Evolutionary conservation across 202 grass and related monocot genomes (phyloP), one percentile per base, ranked within the genome.

Genomic region (Hordeum pubiflorum): DNA sequence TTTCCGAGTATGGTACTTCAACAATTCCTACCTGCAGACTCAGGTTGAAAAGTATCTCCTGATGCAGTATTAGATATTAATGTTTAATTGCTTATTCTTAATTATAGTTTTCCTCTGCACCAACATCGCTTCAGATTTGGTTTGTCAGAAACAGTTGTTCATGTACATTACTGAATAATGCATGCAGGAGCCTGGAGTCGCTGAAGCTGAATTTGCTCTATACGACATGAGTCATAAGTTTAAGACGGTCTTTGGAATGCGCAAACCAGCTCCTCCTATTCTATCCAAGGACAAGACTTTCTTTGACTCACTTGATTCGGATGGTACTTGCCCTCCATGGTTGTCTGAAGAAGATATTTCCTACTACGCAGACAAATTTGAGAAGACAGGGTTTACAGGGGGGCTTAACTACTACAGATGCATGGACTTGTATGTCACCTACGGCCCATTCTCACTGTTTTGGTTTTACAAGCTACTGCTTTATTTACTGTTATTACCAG

Each of bases 371-470:
- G 80, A 79, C 48, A 97, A 93, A 82, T 93, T 93, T 82, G 72
- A 86, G 13, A 89, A 88, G 82, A 86, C 91, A 24, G 89, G 94
- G 2, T 93, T 97, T 73, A 91, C 92, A 10, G 95, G 90, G 82
- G 90, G 79, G 58, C 66, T 97, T 41, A 97, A 97, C 72, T 97
- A 91, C 83, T 97, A 97, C 68, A 91, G 92, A 64, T 97, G 95
- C 86, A 78, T 97, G 6, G 76, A 97, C 29, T 26, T 92, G 95
- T 97, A 92, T 65, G 92, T 86, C 39, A 52, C 10, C 69, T 66
- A 37, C 48, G 18, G 2, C 34, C 7, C 10, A 58, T 66, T 65
- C 36, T 84, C 23, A 56, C 39, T 60, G 1, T 38, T 61, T 73
- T 80, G 5, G 12, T 66, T 72, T 75, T 43, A 29, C 39, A 60